Evolutionary conservation across 148 eudicot species (phyloP).

Genomic region (Rhododendron molle): DNA sequence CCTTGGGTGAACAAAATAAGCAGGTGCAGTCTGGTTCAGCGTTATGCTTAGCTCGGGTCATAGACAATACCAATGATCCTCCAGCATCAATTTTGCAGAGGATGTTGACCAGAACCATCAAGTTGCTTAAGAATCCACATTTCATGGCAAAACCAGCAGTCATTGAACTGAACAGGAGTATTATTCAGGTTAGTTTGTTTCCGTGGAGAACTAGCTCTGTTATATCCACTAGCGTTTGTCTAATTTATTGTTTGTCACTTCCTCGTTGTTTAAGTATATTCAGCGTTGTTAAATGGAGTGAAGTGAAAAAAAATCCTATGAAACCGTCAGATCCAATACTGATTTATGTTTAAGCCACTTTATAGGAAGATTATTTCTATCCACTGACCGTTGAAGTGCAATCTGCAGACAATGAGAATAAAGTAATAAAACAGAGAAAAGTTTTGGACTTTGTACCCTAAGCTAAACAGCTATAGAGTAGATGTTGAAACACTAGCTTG

Average conservation of each 20-base stretch:
- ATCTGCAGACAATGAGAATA: not conserved
- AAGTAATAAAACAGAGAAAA: not conserved
- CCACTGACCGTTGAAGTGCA: not conserved
- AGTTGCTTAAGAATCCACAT: conserved; percentile 77
- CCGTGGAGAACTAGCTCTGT: not conserved
- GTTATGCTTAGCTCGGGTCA: conserved; percentile 67
- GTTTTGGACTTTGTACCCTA: not conserved
- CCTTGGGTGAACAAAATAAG: conserved; percentile 85
- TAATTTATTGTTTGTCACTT: not conserved
- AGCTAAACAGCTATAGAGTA: not conserved
- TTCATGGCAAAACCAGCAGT: conserved; percentile 85
- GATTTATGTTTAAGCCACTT: not conserved
- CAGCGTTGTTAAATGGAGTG: not conserved
- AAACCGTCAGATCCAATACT: not conserved
- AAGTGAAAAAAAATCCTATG: not conserved
- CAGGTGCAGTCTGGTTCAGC: conserved; percentile 77
- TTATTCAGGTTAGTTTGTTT: conserved; percentile 56
- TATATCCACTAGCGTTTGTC: not conserved
- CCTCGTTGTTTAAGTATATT: not conserved
- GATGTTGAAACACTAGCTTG: not conserved
- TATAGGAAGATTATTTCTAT: not conserved
- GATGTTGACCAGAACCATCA: conserved; percentile 62
- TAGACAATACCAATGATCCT: conserved; percentile 60
- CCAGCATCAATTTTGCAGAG: conserved; percentile 61
- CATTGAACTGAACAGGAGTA: conserved; percentile 72